A percentile compares a stretch with the other conserved stretches of the same genome.
Conservation (phyloP, 2,329 filamentous ascomycete species). For the Xylariales sp. region DNA sequence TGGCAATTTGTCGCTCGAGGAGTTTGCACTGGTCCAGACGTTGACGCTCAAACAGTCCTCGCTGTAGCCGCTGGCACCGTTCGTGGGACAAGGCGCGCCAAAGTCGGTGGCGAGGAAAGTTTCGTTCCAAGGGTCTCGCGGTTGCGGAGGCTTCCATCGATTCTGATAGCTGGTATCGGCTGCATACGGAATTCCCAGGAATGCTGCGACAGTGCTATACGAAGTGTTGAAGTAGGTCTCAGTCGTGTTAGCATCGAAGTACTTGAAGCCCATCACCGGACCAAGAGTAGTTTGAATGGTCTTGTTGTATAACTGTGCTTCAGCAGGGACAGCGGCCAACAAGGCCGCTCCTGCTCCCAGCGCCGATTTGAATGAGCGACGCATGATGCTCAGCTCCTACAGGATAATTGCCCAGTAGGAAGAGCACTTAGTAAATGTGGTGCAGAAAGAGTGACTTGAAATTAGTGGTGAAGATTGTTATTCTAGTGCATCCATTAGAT, state of each 20-base stretch:
- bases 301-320: constrained; percentile 1
- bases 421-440: too few species aligned
- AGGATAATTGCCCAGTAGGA: too few species aligned
- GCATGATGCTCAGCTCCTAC: too few species aligned
- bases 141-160: constrained; percentile 12
- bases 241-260: constrained; percentile 1
- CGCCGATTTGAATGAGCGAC: too few species aligned
- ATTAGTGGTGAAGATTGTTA: too few species aligned
- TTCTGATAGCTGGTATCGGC: constrained; percentile 11
- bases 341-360: neutral
- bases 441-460: too few species aligned
- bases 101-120: constrained; percentile 12
- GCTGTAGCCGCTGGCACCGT: neutral
- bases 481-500: too few species aligned
- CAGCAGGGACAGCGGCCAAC: neutral
- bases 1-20: neutral
- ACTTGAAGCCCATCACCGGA: constrained; percentile 1
- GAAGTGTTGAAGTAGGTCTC: constrained; percentile 1
- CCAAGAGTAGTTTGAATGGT: neutral
- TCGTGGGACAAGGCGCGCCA: constrained; percentile 16
- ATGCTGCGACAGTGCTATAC: neutral
- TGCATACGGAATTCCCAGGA: constrained; percentile 19
- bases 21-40: constrained; percentile 11
- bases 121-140: constrained; percentile 9
- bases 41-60: constrained; percentile 21